Evolutionary conservation across 176 grass and related monocot species (phyloP).

Genomic region (Tuctoria greenei): DNA sequence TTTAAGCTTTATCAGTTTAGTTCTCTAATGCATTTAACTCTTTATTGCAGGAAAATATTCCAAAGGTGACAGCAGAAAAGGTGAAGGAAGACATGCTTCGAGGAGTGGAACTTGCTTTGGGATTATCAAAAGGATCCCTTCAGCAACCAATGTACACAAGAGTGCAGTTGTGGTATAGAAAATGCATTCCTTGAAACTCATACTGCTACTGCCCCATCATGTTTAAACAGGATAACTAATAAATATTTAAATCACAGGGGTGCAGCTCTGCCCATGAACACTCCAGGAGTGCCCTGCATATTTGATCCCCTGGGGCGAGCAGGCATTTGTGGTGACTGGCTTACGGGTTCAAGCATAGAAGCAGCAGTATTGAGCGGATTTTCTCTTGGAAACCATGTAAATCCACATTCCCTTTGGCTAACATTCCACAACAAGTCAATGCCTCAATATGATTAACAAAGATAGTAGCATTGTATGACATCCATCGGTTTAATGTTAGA

Average conservation of each 20-base stretch:
- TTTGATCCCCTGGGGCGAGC: constrained; percentile 87
- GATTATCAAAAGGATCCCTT: constrained; percentile 73
- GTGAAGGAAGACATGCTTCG: constrained; percentile 85
- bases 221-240: constrained; percentile 11
- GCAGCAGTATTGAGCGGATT: constrained; percentile 77
- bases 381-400: constrained; percentile 82
- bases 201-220: constrained; percentile 4
- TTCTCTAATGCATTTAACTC: constrained; percentile 7
- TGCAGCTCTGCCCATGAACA: constrained; percentile 81
- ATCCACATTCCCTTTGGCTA: not conserved
- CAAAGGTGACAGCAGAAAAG: constrained; percentile 74
- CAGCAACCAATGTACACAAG: constrained; percentile 78
- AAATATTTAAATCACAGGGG: constrained; percentile 56
- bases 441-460: not conserved
- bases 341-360: constrained; percentile 84
- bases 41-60: constrained; percentile 77
- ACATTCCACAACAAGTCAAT: not conserved
- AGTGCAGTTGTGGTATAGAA: constrained; percentile 77
- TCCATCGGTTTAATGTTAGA: not conserved
- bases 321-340: constrained; percentile 98
- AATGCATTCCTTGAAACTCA: constrained; percentile 7
- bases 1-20: constrained; percentile 13
- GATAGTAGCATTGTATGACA: not conserved
- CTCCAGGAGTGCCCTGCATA: constrained; percentile 70
- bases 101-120: constrained; percentile 81